Conservation (phyloP, 2,329 filamentous ascomycete species). For the Paracoccidioides brasiliensis region DNA sequence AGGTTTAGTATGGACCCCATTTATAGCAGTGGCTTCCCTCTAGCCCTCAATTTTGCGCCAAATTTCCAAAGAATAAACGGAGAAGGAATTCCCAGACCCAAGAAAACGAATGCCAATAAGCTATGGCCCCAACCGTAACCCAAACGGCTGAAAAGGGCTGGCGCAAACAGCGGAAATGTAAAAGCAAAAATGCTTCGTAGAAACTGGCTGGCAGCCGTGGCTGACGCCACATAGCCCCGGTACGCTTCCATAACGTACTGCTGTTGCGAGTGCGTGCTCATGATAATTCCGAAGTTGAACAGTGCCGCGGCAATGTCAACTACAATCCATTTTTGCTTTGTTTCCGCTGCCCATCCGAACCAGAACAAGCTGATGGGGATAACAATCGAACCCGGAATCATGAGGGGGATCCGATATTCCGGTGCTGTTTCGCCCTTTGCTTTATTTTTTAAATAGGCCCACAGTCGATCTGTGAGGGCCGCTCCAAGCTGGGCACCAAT, state of each 20-base stretch:
- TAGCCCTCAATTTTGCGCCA: slow-evolving; percentile 4
- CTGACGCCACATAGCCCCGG: slow-evolving; percentile 35
- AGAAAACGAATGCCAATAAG: slow-evolving; percentile 42
- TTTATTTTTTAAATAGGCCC: background rate
- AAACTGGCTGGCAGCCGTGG: slow-evolving; percentile 42
- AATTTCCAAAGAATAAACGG: slow-evolving; percentile 4
- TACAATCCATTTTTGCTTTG: slow-evolving; percentile 44
- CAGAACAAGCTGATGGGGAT: slow-evolving; percentile 44
- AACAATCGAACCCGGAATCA: slow-evolving; percentile 42
- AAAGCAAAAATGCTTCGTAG: slow-evolving; percentile 38
- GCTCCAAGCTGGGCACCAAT: slow-evolving; percentile 38
- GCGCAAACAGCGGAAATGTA: slow-evolving; percentile 45
- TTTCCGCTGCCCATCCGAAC: slow-evolving; percentile 46
- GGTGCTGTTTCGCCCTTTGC: background rate
- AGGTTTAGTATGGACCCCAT: background rate
- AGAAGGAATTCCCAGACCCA: slow-evolving; percentile 30
- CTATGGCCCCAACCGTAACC: slow-evolving; percentile 39
- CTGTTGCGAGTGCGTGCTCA: slow-evolving; percentile 3
- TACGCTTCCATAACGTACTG: slow-evolving; percentile 49
- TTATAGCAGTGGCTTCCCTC: background rate
- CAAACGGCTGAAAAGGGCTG: slow-evolving; percentile 34
- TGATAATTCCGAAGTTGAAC: slow-evolving; percentile 6
- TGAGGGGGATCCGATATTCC: slow-evolving; percentile 36
- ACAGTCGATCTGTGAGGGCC: slow-evolving; percentile 14
- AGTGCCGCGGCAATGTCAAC: slow-evolving; percentile 22